phyloP scores from a whole-genome alignment of 2,329 filamentous ascomycete species.

The Epichloe typhina region DNA sequence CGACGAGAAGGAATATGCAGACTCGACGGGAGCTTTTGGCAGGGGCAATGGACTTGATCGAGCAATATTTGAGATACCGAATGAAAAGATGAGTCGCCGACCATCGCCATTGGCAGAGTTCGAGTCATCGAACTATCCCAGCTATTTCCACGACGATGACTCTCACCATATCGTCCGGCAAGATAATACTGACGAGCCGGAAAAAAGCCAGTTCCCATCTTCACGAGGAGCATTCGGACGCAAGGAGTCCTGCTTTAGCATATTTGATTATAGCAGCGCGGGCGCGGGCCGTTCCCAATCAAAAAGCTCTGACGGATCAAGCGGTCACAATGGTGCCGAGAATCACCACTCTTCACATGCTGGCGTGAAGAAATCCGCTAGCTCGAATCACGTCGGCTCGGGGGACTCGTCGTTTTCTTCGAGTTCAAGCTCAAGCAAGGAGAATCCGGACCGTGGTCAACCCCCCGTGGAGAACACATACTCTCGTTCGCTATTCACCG shows the following conservation, averaged over 20 bases:
- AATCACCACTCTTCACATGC: not conserved
- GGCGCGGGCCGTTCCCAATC: not conserved
- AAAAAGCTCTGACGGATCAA: not conserved
- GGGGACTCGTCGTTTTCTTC: slow-evolving; percentile 1
- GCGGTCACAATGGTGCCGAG: not conserved
- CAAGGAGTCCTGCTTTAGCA: not conserved
- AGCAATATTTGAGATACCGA: not conserved
- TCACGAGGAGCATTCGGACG: slow-evolving; percentile 3
- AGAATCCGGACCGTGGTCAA: not conserved
- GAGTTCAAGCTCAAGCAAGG: not conserved
- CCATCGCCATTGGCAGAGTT: slow-evolving; percentile 1
- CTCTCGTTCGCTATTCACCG: slow-evolving; percentile 6
- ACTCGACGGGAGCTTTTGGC: not conserved
- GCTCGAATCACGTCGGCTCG: not conserved
- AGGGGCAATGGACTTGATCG: not conserved
- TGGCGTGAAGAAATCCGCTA: not conserved
- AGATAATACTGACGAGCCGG: not conserved
- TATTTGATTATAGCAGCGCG: not conserved
- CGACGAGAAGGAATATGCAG: not conserved
- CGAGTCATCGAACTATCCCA: not conserved
- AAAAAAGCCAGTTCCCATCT: not conserved
- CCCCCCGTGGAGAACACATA: not conserved
- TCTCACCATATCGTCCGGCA: not conserved
- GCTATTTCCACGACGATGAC: not conserved
- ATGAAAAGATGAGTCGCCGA: not conserved